These are phyloP conservation scores for Russula sp. DNA, from an alignment of 768 basidiomycete species.

Conservation along the genomic window DNA sequence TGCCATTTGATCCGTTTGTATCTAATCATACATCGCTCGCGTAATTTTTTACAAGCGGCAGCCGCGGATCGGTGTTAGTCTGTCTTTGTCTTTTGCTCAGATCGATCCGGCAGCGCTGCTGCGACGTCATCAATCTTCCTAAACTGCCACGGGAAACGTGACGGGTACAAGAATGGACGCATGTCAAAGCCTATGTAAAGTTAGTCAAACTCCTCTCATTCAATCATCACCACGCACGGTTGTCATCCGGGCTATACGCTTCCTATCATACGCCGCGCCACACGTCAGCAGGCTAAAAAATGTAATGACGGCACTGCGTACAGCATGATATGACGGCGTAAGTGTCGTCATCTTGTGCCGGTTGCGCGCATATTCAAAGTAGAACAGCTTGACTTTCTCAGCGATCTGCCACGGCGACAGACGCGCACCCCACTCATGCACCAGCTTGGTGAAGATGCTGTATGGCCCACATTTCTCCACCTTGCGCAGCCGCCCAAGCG, in stretches of 20 bases:
- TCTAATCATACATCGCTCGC: too few relatives aligned
- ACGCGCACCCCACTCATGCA: constrained; percentile 87
- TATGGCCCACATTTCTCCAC: constrained; percentile 97
- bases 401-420: constrained; percentile 87
- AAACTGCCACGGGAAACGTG: constrained; percentile 95
- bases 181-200: constrained; percentile 74
- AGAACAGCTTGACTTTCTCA: constrained; percentile 95
- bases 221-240: constrained; percentile 51
- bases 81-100: constrained; percentile 29
- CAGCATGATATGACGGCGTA: constrained; percentile 92
- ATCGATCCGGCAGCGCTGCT: constrained; percentile 66
- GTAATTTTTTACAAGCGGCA: too few relatives aligned
- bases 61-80: background rate
- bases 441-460: constrained; percentile 92
- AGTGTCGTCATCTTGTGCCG: constrained; percentile 98
- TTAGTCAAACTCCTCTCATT: background rate
- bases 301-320: constrained; percentile 35
- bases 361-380: constrained; percentile 94
- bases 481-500: constrained; percentile 90
- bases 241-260: constrained; percentile 95
- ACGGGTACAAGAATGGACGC: constrained; percentile 93
- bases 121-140: constrained; percentile 89
- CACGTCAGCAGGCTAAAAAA: background rate
- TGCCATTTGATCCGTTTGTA: too few relatives aligned
- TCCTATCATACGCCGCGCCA: constrained; percentile 45